A percentile compares a stretch with the other conserved stretches of the same genome.
Conservation (phyloP, 2,329 filamentous ascomycete species). For the Eutypa lata region DNA sequence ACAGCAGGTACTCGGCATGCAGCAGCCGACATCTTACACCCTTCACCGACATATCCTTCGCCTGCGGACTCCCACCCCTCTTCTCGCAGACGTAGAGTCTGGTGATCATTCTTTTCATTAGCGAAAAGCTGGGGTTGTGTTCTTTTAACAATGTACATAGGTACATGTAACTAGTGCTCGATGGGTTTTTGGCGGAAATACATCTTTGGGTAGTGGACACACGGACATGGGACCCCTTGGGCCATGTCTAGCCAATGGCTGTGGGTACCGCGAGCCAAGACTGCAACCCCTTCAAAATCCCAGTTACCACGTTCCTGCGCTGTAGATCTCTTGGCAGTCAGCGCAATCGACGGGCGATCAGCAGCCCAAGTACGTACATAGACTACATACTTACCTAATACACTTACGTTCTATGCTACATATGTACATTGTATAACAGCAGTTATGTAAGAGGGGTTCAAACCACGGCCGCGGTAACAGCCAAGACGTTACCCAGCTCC, state of each 20-base stretch:
- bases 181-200: no score
- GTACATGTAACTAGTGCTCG: no score
- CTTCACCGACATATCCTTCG: no score
- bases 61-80: no score
- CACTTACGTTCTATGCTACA: background rate
- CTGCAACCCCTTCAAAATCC: background rate
- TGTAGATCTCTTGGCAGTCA: background rate
- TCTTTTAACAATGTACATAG: no score
- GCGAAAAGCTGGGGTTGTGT: no score
- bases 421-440: background rate
- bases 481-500: background rate
- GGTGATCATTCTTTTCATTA: no score
- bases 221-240: no score
- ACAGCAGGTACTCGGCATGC: no score
- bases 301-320: background rate
- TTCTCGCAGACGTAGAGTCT: no score
- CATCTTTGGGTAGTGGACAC: no score
- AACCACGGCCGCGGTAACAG: background rate
- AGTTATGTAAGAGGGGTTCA: background rate
- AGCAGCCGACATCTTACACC: no score
- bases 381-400: background rate
- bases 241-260: background rate
- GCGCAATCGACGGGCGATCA: background rate
- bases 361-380: background rate
- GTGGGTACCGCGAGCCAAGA: background rate